Conservation (phyloP, 345 rosid genomes). For the Eucalyptus polyanthemos region DNA sequence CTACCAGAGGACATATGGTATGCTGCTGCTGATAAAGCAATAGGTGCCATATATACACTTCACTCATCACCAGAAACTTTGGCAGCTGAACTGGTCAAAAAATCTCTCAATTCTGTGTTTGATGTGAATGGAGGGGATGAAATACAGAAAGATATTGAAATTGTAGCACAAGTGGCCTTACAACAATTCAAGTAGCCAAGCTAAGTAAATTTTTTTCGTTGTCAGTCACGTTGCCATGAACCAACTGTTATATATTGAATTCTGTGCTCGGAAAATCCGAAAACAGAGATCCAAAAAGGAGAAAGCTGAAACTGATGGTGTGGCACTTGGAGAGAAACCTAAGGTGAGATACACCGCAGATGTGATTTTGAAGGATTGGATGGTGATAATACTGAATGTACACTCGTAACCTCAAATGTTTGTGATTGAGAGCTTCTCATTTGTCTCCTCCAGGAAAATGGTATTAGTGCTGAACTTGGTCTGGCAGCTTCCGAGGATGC, state of each 20-base stretch:
- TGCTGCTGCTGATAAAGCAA: constrained; percentile 93
- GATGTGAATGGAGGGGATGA: constrained; percentile 32
- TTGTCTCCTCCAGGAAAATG: constrained; percentile 38
- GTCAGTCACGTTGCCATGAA: constrained; percentile 92
- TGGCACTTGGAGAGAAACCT: constrained; percentile 3
- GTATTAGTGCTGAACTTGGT: constrained; percentile 89
- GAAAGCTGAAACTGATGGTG: constrained; percentile 17
- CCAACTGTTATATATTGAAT: constrained; percentile 90
- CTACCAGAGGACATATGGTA: constrained; percentile 87
- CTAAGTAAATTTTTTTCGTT: constrained; percentile 73
- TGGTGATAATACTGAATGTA: not conserved
- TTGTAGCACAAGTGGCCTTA: constrained; percentile 10
- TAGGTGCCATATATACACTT: constrained; percentile 54
- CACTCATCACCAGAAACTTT: constrained; percentile 90
- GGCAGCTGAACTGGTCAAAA: constrained; percentile 61
- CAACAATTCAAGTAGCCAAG: constrained; percentile 58
- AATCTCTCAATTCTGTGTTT: constrained; percentile 51
- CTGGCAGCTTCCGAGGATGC: constrained; percentile 94
- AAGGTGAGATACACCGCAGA: constrained; percentile 15
- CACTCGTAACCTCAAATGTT: not conserved
- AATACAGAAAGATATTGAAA: constrained; percentile 22
- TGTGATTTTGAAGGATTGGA: not conserved
- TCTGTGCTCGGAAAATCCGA: constrained; percentile 68
- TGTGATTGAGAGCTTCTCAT: not conserved
- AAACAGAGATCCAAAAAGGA: constrained; percentile 64